Evolutionary conservation across 139 green algal genomes (phyloP).

Genomic region (Chlorella sp.): DNA sequence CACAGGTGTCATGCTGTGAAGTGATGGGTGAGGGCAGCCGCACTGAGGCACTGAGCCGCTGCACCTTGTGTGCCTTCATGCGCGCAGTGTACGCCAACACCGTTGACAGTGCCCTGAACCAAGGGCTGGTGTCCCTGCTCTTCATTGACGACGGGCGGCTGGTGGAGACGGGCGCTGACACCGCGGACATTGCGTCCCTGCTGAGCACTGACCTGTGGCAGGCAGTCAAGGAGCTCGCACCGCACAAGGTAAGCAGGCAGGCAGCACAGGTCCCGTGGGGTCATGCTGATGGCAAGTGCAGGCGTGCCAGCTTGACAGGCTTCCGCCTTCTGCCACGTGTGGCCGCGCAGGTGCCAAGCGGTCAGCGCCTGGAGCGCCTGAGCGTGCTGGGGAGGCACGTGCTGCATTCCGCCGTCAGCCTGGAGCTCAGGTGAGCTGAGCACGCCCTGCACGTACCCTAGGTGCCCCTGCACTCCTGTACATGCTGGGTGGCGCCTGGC

Average conservation of each 20-base stretch:
- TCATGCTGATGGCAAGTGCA: no score
- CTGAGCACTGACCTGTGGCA: slow-evolving; percentile 30
- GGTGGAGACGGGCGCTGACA: background rate
- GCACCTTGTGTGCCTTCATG: background rate
- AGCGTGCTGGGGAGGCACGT: slow-evolving; percentile 23
- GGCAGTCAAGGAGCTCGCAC: slow-evolving; percentile 31
- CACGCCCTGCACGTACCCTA: background rate
- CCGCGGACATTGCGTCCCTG: slow-evolving; percentile 10
- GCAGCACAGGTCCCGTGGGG: no score
- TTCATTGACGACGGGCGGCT: slow-evolving; percentile 37
- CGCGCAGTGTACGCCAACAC: slow-evolving; percentile 26
- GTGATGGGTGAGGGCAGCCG: background rate
- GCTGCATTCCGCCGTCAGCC: slow-evolving; percentile 27
- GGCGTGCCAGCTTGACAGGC: no score
- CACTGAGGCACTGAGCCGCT: background rate
- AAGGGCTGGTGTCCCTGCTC: slow-evolving; percentile 21
- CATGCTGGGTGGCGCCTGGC: no score
- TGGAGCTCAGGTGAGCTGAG: slow-evolving; percentile 4
- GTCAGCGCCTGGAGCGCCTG: slow-evolving; percentile 33
- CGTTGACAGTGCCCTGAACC: slow-evolving; percentile 18
- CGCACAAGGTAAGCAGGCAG: slow-evolving; percentile 23
- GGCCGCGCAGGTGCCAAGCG: slow-evolving; percentile 13
- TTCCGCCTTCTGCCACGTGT: background rate
- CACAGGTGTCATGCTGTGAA: no score
- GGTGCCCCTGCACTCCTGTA: no score